phyloP scores from a whole-genome alignment of 2,329 filamentous ascomycete genomes.

The Acarospora socialis region DNA sequence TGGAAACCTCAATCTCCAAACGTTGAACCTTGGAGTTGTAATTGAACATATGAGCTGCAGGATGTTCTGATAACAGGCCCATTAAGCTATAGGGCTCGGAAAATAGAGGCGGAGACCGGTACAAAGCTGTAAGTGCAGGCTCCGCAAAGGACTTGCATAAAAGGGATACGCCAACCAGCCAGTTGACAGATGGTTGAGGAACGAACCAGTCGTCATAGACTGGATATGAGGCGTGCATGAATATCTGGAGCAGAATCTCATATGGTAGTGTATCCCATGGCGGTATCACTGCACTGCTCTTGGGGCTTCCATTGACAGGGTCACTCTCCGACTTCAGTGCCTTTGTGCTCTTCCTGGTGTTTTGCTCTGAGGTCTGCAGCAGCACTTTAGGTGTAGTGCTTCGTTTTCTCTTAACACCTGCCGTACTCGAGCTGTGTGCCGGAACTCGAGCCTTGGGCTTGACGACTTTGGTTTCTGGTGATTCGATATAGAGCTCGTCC shows the following conservation, averaged over 20 bases:
- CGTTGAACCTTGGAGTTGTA: conserved; percentile 59
- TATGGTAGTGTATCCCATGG: conserved; percentile 52
- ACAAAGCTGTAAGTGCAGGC: conserved; percentile 59
- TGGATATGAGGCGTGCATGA: conserved; percentile 50
- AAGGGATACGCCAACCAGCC: conserved; percentile 50
- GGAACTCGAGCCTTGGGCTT: too few species aligned
- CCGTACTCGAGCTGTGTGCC: too few species aligned
- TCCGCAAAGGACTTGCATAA: conserved; percentile 54
- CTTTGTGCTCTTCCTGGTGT: too few species aligned
- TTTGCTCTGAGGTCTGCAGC: too few species aligned
- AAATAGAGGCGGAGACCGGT: conserved; percentile 52
- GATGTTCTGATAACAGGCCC: conserved; percentile 41
- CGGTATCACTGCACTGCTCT: too few species aligned
- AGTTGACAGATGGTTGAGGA: conserved; percentile 35
- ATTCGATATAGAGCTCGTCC: too few species aligned
- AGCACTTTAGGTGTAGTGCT: too few species aligned
- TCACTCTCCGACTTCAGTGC: too few species aligned
- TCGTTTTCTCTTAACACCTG: too few species aligned
- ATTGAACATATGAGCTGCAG: conserved; percentile 38
- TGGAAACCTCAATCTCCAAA: conserved; percentile 54
- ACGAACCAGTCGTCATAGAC: conserved; percentile 36
- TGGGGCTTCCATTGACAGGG: too few species aligned
- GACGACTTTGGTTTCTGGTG: too few species aligned
- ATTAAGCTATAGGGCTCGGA: conserved; percentile 35
- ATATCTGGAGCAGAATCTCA: conserved; percentile 54